Conservation (phyloP, 192 early-diverging fungal species). For the Mortierella antarctica region DNA sequence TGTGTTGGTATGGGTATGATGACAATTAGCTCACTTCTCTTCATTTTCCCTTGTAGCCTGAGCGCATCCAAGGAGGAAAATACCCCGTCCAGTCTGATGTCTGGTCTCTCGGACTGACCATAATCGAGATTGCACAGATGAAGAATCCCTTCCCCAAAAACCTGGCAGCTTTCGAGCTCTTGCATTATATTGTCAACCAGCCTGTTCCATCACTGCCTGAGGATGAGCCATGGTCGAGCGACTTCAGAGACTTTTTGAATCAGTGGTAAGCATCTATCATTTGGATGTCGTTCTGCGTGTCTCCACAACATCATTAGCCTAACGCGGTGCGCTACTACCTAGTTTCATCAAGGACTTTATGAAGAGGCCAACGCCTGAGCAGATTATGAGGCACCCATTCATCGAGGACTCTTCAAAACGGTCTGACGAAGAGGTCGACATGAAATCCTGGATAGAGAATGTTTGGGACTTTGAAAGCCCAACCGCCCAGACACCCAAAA, state of each 20-base stretch:
- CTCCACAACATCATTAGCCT: not conserved
- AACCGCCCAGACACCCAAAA: conserved; percentile 31
- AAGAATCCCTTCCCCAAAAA: conserved; percentile 91
- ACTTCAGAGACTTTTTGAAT: conserved; percentile 78
- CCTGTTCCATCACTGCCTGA: conserved; percentile 81
- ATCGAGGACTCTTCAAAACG: conserved; percentile 65
- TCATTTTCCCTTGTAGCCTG: conserved; percentile 71
- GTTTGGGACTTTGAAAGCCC: conserved; percentile 68
- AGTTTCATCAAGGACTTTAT: conserved; percentile 82
- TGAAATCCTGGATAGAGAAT: conserved; percentile 76
- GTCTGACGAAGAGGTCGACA: conserved; percentile 65
- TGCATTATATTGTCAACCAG: conserved; percentile 93
- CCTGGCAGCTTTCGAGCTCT: conserved; percentile 89
- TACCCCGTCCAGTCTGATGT: conserved; percentile 94
- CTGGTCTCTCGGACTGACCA: conserved; percentile 95
- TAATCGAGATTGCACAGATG: conserved; percentile 94
- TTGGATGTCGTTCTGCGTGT: not conserved
- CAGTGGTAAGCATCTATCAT: conserved; percentile 68
- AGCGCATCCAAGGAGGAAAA: conserved; percentile 91
- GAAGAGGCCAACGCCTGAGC: conserved; percentile 72
- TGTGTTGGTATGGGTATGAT: not conserved
- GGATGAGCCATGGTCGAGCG: conserved; percentile 67
- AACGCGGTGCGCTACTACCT: not conserved
- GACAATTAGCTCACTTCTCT: not conserved
- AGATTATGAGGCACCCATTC: conserved; percentile 77